A percentile compares a stretch with the other conserved stretches of the same genome.
Conservation (phyloP, 331 rosid genomes). For the Rhamnella rubrinervis region DNA sequence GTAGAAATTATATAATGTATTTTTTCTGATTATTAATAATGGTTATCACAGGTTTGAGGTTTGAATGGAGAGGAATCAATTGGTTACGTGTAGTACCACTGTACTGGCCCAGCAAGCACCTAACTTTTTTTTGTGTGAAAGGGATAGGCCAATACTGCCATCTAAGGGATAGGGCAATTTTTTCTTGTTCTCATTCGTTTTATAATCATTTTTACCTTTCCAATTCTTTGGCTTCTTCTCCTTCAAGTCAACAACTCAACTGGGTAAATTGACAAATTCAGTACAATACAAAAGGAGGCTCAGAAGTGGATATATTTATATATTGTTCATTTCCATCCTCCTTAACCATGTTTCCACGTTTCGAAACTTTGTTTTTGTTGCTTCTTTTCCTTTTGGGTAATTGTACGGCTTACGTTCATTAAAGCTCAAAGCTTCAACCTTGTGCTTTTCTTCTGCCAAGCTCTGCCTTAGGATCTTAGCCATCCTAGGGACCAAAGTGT, state of each 20-base stretch:
- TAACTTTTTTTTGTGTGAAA: conserved; percentile 8
- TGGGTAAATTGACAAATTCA: background rate
- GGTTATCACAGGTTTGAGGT: background rate
- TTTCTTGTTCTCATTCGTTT: background rate
- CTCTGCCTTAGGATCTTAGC: too few species aligned
- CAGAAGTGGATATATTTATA: background rate
- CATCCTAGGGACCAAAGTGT: too few species aligned
- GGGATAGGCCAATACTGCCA: background rate
- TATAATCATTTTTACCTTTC: background rate
- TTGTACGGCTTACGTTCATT: background rate
- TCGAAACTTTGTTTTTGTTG: too few species aligned
- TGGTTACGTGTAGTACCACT: conserved; percentile 13
- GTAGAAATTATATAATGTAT: too few species aligned
- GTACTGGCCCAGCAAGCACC: background rate
- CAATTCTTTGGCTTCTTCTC: background rate
- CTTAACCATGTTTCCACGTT: too few species aligned
- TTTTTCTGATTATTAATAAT: too few species aligned
- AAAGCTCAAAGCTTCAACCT: background rate
- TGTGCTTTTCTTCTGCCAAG: background rate
- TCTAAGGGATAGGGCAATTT: background rate
- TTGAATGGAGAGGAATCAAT: conserved; percentile 8
- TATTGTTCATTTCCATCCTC: background rate
- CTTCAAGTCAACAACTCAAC: background rate
- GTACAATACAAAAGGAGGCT: background rate
- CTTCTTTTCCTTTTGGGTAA: too few species aligned